These are phyloP conservation scores for Zea mays DNA, from an alignment of 176 grass and related monocot species.

Conservation along the genomic window Zm-B73-REFERENCE-NAM-5.0 NC_050104.1:27242001-27242500, in stretches of 20 bases:
- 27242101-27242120: conserved; percentile 1
- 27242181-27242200: background rate
- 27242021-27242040: conserved; percentile 14
- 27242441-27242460: conserved; percentile 38
- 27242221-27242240: background rate
- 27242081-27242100: conserved; percentile 8
- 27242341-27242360: conserved; percentile 49
- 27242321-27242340: conserved; percentile 50
- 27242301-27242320: conserved; percentile 48
- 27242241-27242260: background rate
- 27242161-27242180: background rate
- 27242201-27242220: background rate
- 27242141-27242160: background rate
- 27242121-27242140: background rate
- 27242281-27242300: conserved; percentile 42
- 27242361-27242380: conserved; percentile 42
- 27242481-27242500: conserved; percentile 5
- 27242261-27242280: background rate
- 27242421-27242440: conserved; percentile 5
- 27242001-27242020: background rate
- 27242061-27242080: conserved; percentile 10
- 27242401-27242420: conserved; percentile 46
- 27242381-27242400: conserved; percentile 49
- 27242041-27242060: conserved; percentile 5
- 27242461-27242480: conserved; percentile 4